Evolutionary conservation across 805 yeast genomes (phyloP), one percentile per base, ranked within the genome.

Genomic region (Barnettozyma californica): DNA sequence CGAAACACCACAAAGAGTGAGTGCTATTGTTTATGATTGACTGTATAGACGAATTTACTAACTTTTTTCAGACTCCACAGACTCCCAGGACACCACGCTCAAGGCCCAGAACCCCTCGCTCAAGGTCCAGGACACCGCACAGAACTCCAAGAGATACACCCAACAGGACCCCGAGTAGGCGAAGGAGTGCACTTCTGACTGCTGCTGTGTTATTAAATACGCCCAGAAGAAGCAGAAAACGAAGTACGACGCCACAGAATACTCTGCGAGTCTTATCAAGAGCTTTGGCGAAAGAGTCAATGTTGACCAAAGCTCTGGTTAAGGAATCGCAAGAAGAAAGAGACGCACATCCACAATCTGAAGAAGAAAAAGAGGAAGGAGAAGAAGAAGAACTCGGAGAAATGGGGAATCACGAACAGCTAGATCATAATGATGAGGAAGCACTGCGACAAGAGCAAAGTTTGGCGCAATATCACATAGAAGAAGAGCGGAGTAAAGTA

Each of bases 91-190:
- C 48, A 4, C 48, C 43, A 18, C 27, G 37, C 2, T 21, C 49
- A 21, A 36, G 48, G 19, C 31, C 47, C 9, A 33, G 34, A 16
- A 21, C 41, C 13, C 27, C 41, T 13, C 41, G 18, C 10, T 40
- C 43, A 23, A n/a, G 43, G 43, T 29, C 43, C 9, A 29, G 39
- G 18, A 44, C 47, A 4, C 47, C 50, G 5, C 9, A 41, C 4
- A 50, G 54, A 41, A 56, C 62, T 1, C 62, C 62, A 10, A 53
- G 56, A 25, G 45, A 61, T 9, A 60, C 64, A 1, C 62, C 59
- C 16, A 48, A 20, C 21, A 40, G 47, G 20, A 44, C 47, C 6
- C 47, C 58, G 8, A 54, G 60, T 29, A 42, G 64, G 45, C 47
- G 63, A 26, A 45, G 63, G 40, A 54, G 61, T 8, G 52, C 58